phyloP scores from a whole-genome alignment of 371 early-diverging fungal genomes.

The Mortierella sp. region DNA sequence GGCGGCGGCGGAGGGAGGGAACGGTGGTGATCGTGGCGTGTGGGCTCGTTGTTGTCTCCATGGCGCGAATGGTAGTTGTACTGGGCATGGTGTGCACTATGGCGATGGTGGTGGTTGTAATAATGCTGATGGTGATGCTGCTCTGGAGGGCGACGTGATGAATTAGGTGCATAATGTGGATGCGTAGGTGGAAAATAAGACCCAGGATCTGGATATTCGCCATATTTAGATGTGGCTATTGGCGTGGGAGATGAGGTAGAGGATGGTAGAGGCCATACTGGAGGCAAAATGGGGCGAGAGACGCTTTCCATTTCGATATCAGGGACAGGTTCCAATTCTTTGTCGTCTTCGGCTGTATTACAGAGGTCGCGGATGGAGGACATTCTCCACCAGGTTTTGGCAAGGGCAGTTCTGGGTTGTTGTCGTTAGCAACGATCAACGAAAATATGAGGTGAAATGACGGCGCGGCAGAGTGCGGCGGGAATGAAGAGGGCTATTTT shows the following conservation, averaged over 20 bases:
- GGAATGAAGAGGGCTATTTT: not conserved
- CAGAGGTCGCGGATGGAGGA: conserved; percentile 7
- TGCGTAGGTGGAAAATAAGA: not conserved
- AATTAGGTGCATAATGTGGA: not conserved
- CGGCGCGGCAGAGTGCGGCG: too few species aligned
- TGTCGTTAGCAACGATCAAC: not conserved
- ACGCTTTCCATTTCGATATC: not conserved
- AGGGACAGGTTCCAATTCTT: not conserved
- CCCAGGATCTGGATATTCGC: not conserved
- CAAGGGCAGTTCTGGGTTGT: not conserved
- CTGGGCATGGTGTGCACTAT: not conserved
- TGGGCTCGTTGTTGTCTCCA: not conserved
- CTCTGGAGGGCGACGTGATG: not conserved
- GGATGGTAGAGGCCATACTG: not conserved
- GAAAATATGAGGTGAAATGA: not conserved
- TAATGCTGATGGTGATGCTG: conserved; percentile 3
- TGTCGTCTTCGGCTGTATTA: not conserved
- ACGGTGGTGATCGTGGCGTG: not conserved
- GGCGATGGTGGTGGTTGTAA: not conserved
- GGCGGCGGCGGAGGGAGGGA: not conserved
- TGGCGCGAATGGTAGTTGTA: not conserved
- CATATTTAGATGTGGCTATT: not conserved
- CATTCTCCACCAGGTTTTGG: not conserved
- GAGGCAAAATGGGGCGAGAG: not conserved
- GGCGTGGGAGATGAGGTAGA: not conserved